These are phyloP conservation scores for Sphaerostilbella broomeana DNA, from an alignment of 2,329 filamentous ascomycete species.

Conservation along the genomic window DNA sequence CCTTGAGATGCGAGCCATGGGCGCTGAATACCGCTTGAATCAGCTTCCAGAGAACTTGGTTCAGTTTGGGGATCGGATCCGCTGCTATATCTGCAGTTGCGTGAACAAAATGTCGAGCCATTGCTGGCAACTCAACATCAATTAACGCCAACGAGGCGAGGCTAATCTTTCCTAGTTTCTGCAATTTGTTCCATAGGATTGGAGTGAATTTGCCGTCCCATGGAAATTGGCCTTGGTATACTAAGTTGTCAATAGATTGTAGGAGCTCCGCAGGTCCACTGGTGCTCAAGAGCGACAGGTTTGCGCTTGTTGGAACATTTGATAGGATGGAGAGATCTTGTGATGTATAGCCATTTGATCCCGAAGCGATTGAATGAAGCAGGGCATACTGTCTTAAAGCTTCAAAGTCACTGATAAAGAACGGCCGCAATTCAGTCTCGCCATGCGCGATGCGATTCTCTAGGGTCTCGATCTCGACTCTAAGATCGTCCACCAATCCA, in stretches of 20 bases:
- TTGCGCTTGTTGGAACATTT: slow-evolving; percentile 29
- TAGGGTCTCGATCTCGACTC: slow-evolving; percentile 45
- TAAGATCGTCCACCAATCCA: slow-evolving; percentile 43
- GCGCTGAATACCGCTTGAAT: slow-evolving; percentile 36
- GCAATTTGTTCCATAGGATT: slow-evolving; percentile 50
- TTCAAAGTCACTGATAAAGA: slow-evolving; percentile 51
- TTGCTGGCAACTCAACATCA: slow-evolving; percentile 56
- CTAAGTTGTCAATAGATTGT: slow-evolving; percentile 43
- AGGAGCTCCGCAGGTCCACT: slow-evolving; percentile 34
- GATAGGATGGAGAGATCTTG: slow-evolving; percentile 37
- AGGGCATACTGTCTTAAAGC: slow-evolving; percentile 46
- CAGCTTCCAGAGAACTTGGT: slow-evolving; percentile 40
- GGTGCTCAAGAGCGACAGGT: slow-evolving; percentile 28
- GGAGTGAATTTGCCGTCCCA: slow-evolving; percentile 36
- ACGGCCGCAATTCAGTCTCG: slow-evolving; percentile 38
- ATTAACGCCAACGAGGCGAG: slow-evolving; percentile 57
- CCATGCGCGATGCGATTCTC: slow-evolving; percentile 40
- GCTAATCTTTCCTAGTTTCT: slow-evolving; percentile 44
- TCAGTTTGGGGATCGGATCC: slow-evolving; percentile 45
- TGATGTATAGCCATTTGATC: background rate
- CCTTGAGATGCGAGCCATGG: slow-evolving; percentile 30
- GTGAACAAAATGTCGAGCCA: slow-evolving; percentile 49
- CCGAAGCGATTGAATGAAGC: slow-evolving; percentile 32
- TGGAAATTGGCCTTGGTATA: slow-evolving; percentile 30
- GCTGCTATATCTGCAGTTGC: slow-evolving; percentile 43